These are phyloP conservation scores for Naganishia sp. DNA, from an alignment of 1,284 basidiomycete genomes.

Conservation along the genomic window DNA sequence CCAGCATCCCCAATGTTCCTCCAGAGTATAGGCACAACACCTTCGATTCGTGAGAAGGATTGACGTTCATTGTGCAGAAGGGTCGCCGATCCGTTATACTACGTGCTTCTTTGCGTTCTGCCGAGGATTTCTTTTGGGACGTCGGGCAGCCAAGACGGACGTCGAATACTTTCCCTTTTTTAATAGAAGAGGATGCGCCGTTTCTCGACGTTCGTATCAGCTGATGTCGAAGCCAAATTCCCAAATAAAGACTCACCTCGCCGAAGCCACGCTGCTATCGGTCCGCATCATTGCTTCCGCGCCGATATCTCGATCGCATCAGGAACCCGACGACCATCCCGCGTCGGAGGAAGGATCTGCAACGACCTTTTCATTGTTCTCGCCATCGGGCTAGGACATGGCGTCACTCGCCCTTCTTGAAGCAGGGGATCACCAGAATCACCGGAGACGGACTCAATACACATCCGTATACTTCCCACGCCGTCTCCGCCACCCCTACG, in stretches of 20 bases:
- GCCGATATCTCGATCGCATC: conserved; percentile 5
- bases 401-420: too few species aligned
- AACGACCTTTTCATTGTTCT: neutral
- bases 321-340: neutral
- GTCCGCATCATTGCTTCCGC: neutral
- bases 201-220: neutral
- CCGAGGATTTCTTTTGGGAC: neutral
- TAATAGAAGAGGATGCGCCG: too few species aligned
- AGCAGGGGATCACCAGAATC: too few species aligned
- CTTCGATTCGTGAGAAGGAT: conserved; percentile 61
- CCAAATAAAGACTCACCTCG: neutral
- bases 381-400: neutral
- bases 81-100: too few species aligned
- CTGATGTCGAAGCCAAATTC: neutral
- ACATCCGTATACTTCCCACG: neutral
- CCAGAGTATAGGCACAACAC: conserved; percentile 83
- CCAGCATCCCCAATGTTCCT: conserved; percentile 66
- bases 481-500: neutral
- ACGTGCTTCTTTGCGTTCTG: neutral
- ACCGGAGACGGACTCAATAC: neutral
- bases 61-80: neutral
- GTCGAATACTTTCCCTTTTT: too few species aligned
- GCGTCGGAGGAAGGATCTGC: conserved; percentile 1
- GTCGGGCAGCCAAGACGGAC: too few species aligned
- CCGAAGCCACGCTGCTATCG: neutral